Conservation (phyloP, 345 rosid genomes). For the Eucalyptus camaldulensis region DNA sequence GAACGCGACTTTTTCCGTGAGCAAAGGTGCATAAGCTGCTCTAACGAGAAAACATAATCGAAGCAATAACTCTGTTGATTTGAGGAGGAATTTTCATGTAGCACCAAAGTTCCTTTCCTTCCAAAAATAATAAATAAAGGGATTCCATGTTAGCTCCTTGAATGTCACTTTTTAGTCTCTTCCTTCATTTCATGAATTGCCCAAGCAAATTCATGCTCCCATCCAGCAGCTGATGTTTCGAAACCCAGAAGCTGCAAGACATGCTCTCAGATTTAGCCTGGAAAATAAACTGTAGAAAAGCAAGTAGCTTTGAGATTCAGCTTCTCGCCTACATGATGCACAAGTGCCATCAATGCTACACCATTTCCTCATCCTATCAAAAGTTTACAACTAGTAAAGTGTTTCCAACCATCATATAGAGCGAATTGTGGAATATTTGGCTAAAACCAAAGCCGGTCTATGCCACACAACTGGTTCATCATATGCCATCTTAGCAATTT, state of each 20-base stretch:
- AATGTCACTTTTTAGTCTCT: background rate
- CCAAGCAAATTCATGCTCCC: background rate
- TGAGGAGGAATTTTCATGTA: background rate
- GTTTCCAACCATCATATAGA: background rate
- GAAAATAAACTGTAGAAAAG: background rate
- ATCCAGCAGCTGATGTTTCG: background rate
- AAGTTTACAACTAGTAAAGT: background rate
- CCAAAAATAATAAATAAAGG: background rate
- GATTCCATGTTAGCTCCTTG: background rate
- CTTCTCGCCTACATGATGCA: background rate
- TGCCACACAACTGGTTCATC: background rate
- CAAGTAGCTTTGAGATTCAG: background rate
- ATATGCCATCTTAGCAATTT: background rate
- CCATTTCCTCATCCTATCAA: background rate
- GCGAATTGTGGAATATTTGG: background rate
- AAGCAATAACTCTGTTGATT: background rate
- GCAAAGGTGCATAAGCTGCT: background rate
- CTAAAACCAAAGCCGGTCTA: background rate
- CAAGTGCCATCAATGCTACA: background rate
- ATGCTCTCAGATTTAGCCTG: background rate
- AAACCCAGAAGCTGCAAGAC: background rate
- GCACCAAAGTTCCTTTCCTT: background rate
- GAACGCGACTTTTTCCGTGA: background rate
- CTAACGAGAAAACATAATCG: background rate
- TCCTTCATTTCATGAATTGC: background rate